These are phyloP conservation scores for Ustilago sp. DNA, from an alignment of 1,284 basidiomycete species.

Conservation along the genomic window DNA sequence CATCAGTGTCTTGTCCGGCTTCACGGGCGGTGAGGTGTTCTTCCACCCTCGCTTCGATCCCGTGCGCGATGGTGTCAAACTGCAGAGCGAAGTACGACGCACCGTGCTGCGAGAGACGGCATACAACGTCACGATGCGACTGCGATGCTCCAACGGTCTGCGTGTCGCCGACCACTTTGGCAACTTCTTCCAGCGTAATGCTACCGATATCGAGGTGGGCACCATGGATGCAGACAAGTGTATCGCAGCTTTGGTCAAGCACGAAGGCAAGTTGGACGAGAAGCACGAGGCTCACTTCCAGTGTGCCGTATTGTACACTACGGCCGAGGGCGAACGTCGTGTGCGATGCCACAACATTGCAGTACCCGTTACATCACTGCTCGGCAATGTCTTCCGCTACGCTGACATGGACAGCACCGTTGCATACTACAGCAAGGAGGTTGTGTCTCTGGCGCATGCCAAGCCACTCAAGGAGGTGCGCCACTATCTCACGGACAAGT, in stretches of 20 bases:
- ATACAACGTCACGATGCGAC: slow-evolving; percentile 83
- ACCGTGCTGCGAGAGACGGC: slow-evolving; percentile 80
- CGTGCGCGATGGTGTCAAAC: slow-evolving; percentile 76
- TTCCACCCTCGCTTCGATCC: slow-evolving; percentile 91
- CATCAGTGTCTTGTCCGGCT: slow-evolving; percentile 76
- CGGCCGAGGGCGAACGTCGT: slow-evolving; percentile 80
- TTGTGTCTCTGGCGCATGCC: slow-evolving; percentile 78
- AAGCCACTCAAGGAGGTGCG: slow-evolving; percentile 82
- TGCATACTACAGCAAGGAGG: slow-evolving; percentile 80
- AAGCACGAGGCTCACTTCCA: slow-evolving; percentile 86
- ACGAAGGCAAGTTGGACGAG: slow-evolving; percentile 77
- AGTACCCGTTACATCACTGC: slow-evolving; percentile 82
- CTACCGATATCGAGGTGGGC: slow-evolving; percentile 84
- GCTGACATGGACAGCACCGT: slow-evolving; percentile 91
- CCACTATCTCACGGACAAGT: slow-evolving; percentile 85
- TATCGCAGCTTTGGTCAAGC: slow-evolving; percentile 78
- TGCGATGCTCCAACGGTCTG: slow-evolving; percentile 88
- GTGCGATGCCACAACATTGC: slow-evolving; percentile 89
- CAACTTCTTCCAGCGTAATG: slow-evolving; percentile 81
- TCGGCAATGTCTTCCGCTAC: slow-evolving; percentile 90
- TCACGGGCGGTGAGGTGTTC: slow-evolving; percentile 92
- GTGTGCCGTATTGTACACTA: slow-evolving; percentile 91
- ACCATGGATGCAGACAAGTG: slow-evolving; percentile 85
- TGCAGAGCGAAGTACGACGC: slow-evolving; percentile 81
- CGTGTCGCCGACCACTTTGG: slow-evolving; percentile 81